These are phyloP conservation scores for Lathyrus sativus DNA, from an alignment of 306 rosid species.

Conservation along the genomic window DNA sequence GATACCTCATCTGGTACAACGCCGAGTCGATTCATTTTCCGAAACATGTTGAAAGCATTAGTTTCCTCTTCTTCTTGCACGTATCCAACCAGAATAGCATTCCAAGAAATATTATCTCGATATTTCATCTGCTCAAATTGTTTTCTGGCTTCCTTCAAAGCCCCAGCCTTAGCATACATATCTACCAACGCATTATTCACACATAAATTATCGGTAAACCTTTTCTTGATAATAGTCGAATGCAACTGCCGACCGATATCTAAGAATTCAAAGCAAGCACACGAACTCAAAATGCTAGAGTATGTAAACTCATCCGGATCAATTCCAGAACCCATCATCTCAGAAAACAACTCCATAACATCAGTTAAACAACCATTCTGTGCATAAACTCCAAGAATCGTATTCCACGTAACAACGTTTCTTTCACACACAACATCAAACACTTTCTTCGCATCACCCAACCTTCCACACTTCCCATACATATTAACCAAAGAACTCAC, in stretches of 20 bases:
- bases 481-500: slow-evolving; percentile 87
- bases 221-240: slow-evolving; percentile 62
- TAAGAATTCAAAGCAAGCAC: slow-evolving; percentile 53
- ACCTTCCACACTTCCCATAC: slow-evolving; percentile 71
- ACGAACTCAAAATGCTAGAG: slow-evolving; percentile 77
- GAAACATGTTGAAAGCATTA: slow-evolving; percentile 66
- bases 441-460: slow-evolving; percentile 53
- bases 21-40: slow-evolving; percentile 58
- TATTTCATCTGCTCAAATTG: slow-evolving; percentile 64
- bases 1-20: slow-evolving; percentile 73
- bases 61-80: slow-evolving; percentile 63
- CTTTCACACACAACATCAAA: slow-evolving; percentile 56
- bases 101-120: slow-evolving; percentile 81
- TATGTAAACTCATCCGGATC: slow-evolving; percentile 76
- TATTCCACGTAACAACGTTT: slow-evolving; percentile 76
- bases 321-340: slow-evolving; percentile 53
- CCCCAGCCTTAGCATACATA: slow-evolving; percentile 86
- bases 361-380: slow-evolving; percentile 53
- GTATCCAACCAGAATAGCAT: slow-evolving; percentile 80
- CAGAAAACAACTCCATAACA: slow-evolving; percentile 58
- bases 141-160: slow-evolving; percentile 63
- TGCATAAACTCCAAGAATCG: slow-evolving; percentile 74
- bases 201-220: slow-evolving; percentile 53
- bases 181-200: slow-evolving; percentile 75
- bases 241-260: slow-evolving; percentile 68